Base-by-base conservation (phyloP, 2,329 filamentous ascomycete species). In the Didymella pomorum region DNA sequence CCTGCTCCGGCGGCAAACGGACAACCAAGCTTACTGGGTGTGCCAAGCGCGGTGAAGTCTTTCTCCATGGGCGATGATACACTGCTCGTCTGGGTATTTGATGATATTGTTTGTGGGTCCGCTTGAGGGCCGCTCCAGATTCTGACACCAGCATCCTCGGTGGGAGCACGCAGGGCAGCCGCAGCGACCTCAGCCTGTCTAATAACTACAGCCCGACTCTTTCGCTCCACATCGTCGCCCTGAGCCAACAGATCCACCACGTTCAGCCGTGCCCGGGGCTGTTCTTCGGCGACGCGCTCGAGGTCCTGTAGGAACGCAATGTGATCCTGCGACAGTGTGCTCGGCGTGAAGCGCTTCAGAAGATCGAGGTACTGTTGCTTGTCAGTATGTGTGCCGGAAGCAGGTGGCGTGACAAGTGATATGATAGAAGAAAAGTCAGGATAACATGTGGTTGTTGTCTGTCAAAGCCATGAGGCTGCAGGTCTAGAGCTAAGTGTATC, bases 21-120 rank as follows among this genome's bases (percentile, higher is more conserved):
- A 78, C 93, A 97, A 66, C 87, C 86, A 50, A 97, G 80, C 63
- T 85, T 86, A 67, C 93, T 91, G 69, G 90, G 91, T 71, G 87
- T 92, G 60, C 93, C 93, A 73, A 89, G 83, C 31, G 93, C 90
- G 18, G 93, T 97, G 70, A 97, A 97, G 78, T 97, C 93, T 79
- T 90, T 90, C 79, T 97, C 93, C 72, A 96, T 68, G 4, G 76
- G 76, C 29, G 78, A 78, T 54, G 78, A 75, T 46, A 76, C 72
- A 53, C 72, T 72, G 74, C 78, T 65, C 60, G 69, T 59, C 63
- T 71, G 64, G 48, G 65, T 69, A 41, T 66, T 65, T 35, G 67
- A 63, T 52, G 65, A 56, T 26, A 65, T 46, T 44, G 58, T 63
- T 42, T 68, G 60, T 50, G 61, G 65, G 59, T 72, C 76, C 56